Conservation (phyloP, 306 rosid species). For the Vicia sativa region DNA sequence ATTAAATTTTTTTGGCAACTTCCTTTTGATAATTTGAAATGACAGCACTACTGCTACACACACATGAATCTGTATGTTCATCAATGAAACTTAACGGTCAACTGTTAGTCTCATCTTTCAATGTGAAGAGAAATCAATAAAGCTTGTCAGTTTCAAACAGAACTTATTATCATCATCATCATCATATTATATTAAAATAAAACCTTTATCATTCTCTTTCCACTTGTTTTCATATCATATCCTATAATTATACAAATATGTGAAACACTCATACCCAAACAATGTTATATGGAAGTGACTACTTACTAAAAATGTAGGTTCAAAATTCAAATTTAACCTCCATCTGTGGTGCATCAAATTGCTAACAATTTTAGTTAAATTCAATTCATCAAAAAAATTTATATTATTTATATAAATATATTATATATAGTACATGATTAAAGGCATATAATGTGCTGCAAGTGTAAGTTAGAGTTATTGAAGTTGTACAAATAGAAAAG, state of each 20-base stretch:
- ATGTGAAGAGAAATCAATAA: constrained; percentile 30
- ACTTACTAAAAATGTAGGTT: constrained; percentile 16
- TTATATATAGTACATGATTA: neutral
- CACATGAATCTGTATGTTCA: constrained; percentile 31
- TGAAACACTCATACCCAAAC: neutral
- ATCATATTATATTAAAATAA: constrained; percentile 13
- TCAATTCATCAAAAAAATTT: constrained; percentile 18
- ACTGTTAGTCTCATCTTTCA: constrained; percentile 26
- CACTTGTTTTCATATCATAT: constrained; percentile 20
- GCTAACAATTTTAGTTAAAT: constrained; percentile 18
- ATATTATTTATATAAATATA: neutral
- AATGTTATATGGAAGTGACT: constrained; percentile 39
- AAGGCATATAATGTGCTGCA: constrained; percentile 34
- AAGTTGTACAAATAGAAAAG: constrained; percentile 8
- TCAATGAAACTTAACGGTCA: constrained; percentile 42
- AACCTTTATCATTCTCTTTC: constrained; percentile 15
- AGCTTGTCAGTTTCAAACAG: constrained; percentile 45
- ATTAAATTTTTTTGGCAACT: constrained; percentile 30
- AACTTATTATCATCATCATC: constrained; percentile 33
- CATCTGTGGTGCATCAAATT: neutral
- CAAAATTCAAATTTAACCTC: neutral
- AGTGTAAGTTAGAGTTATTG: constrained; percentile 24
- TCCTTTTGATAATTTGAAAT: constrained; percentile 44
- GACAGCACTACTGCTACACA: constrained; percentile 51
- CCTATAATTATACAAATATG: neutral